Conservation (phyloP, 306 rosid genomes). For the Inga leiocalycina region DNA sequence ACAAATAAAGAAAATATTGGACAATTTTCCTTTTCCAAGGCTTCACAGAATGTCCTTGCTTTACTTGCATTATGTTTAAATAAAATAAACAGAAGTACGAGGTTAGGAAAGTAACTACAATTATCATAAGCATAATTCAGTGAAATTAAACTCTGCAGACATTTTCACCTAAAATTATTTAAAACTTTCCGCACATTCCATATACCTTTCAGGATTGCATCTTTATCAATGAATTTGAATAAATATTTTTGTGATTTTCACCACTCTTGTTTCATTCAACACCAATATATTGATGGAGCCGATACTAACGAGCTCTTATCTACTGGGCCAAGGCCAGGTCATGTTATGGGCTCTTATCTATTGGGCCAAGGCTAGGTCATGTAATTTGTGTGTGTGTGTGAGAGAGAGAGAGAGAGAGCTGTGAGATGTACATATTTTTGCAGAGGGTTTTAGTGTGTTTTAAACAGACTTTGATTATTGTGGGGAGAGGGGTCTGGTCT, state of each 20-base stretch:
- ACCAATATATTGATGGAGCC: neutral
- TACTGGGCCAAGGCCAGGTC: too few relatives aligned
- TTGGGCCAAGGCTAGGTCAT: too few relatives aligned
- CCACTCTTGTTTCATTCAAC: neutral
- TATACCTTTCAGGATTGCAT: neutral
- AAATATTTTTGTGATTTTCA: neutral
- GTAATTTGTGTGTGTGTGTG: too few relatives aligned
- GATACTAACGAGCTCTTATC: too few relatives aligned
- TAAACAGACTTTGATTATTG: too few relatives aligned
- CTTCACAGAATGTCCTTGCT: constrained; percentile 23
- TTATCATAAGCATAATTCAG: neutral
- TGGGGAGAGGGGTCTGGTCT: too few relatives aligned
- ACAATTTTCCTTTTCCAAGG: neutral
- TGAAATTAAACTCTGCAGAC: neutral
- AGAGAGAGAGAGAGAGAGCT: too few relatives aligned
- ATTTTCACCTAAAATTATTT: neutral
- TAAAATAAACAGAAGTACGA: neutral
- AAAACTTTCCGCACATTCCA: neutral
- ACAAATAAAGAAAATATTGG: constrained; percentile 13
- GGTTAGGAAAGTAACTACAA: neutral
- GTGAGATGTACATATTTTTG: too few relatives aligned
- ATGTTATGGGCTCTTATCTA: too few relatives aligned
- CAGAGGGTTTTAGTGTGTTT: too few relatives aligned
- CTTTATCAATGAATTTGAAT: neutral
- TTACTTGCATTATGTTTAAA: constrained; percentile 6